These are phyloP conservation scores for Blastobotrys peoriensis DNA, from an alignment of 805 yeast genomes.

Conservation along the genomic window DNA sequence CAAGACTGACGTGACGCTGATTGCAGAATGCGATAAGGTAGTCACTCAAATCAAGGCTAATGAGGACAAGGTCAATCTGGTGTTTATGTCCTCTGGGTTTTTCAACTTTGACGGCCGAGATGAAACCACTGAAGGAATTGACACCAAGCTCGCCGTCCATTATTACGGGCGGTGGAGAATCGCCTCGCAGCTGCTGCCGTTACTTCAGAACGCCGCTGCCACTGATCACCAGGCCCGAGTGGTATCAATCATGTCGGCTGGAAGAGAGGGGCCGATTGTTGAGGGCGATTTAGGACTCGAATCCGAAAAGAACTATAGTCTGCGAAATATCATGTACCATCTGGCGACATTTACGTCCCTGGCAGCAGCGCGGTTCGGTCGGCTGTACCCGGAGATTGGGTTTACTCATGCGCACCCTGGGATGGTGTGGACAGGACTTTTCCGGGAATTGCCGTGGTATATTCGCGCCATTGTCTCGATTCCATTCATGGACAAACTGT, in stretches of 20 bases:
- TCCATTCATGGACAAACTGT: constrained; percentile 9
- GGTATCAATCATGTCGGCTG: constrained; percentile 23
- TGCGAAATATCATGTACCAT: constrained; percentile 12
- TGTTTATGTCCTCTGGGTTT: constrained; percentile 18
- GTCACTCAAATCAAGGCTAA: constrained; percentile 10
- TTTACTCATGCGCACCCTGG: constrained; percentile 25
- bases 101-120: constrained; percentile 32
- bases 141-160: constrained; percentile 22
- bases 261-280: constrained; percentile 16
- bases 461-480: constrained; percentile 6
- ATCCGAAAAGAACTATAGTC: constrained; percentile 17
- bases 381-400: constrained; percentile 19
- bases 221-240: constrained; percentile 22
- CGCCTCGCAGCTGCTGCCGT: constrained; percentile 20
- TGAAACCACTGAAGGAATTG: constrained; percentile 26
- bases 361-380: constrained; percentile 17
- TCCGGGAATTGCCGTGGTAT: constrained; percentile 21
- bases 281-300: constrained; percentile 25
- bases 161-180: constrained; percentile 26
- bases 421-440: constrained; percentile 18
- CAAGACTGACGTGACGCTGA: constrained; percentile 16
- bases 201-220: constrained; percentile 19
- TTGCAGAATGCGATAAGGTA: constrained; percentile 18
- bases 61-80: constrained; percentile 19
- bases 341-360: constrained; percentile 18